Conservation (phyloP, 805 yeast species). For the Clavispora asparagi region DNA sequence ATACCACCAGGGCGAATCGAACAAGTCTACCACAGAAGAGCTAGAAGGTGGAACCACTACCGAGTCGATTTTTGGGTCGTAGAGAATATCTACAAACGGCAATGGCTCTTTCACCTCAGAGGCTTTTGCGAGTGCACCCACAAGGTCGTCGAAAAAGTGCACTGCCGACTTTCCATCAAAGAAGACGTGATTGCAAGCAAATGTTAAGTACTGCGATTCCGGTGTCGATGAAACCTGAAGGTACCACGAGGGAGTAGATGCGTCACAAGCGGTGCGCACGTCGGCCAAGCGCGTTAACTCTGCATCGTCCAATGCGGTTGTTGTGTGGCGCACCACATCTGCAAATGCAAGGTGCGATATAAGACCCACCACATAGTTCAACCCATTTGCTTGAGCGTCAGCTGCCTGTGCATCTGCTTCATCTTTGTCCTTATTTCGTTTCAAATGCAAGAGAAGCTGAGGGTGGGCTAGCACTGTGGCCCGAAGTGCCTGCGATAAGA, state of each 20-base stretch:
- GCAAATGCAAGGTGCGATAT: conserved; percentile 3
- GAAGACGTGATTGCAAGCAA: conserved; percentile 9
- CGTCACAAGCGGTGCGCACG: not conserved
- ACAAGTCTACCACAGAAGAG: conserved; percentile 4
- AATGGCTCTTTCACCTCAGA: not conserved
- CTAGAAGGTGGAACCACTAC: not conserved
- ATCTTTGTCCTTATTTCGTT: not conserved
- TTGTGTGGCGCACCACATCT: conserved; percentile 5
- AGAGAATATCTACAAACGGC: conserved; percentile 1
- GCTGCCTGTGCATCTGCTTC: not conserved
- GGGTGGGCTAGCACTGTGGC: conserved; percentile 2
- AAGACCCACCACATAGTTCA: conserved; percentile 5
- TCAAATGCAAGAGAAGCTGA: not conserved
- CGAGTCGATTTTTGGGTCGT: conserved; percentile 1
- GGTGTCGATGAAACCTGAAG: not conserved
- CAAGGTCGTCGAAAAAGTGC: conserved; percentile 9
- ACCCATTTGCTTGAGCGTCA: conserved; percentile 2
- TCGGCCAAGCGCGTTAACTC: not conserved
- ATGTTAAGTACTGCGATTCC: conserved; percentile 5
- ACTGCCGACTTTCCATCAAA: conserved; percentile 12
- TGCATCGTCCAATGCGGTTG: not conserved
- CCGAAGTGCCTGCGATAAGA: conserved; percentile 11
- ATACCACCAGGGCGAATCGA: conserved; percentile 1
- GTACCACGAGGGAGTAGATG: not conserved
- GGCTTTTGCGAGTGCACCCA: not conserved